Percentiles rank a stretch among this genome's conserved stretches.
phyloP scores from a whole-genome alignment of 2,329 filamentous ascomycete species.

The Phialophora macrospora region DNA sequence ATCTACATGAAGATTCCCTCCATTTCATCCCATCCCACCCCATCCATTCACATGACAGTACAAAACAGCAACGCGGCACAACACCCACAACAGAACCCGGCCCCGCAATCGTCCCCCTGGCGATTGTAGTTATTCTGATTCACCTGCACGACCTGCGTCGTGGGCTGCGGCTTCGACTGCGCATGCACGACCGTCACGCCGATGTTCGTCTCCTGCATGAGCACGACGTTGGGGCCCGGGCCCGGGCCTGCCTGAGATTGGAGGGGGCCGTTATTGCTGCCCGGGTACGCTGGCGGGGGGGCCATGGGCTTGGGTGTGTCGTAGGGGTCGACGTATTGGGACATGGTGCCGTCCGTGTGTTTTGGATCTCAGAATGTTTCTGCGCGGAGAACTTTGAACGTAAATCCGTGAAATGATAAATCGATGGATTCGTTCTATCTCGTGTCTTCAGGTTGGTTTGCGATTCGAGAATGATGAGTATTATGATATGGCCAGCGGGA shows the following conservation, averaged over 20 bases:
- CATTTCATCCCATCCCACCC: neutral
- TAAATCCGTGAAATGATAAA: too few relatives aligned
- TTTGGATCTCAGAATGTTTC: too few relatives aligned
- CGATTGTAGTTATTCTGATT: constrained; percentile 3
- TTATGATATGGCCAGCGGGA: too few relatives aligned
- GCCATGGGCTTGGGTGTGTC: neutral
- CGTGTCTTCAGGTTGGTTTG: neutral
- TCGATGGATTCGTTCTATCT: neutral
- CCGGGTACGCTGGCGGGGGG: neutral
- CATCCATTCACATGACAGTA: constrained; percentile 4
- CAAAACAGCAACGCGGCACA: neutral
- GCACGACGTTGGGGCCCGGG: neutral
- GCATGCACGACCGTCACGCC: neutral
- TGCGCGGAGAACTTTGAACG: too few relatives aligned
- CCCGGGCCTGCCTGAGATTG: neutral
- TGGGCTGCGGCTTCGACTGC: neutral
- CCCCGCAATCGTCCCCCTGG: neutral
- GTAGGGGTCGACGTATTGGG: constrained; percentile 3
- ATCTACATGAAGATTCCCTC: neutral
- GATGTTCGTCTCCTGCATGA: neutral
- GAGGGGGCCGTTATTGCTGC: neutral
- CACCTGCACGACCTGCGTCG: neutral
- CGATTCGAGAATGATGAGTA: too few relatives aligned
- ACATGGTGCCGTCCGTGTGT: neutral
- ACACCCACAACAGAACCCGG: constrained; percentile 2